Percentiles rank a stretch among this genome's conserved stretches.
Conservation (phyloP, 495 filamentous ascomycete species). For the Hyaloscypha variabilis region DNA sequence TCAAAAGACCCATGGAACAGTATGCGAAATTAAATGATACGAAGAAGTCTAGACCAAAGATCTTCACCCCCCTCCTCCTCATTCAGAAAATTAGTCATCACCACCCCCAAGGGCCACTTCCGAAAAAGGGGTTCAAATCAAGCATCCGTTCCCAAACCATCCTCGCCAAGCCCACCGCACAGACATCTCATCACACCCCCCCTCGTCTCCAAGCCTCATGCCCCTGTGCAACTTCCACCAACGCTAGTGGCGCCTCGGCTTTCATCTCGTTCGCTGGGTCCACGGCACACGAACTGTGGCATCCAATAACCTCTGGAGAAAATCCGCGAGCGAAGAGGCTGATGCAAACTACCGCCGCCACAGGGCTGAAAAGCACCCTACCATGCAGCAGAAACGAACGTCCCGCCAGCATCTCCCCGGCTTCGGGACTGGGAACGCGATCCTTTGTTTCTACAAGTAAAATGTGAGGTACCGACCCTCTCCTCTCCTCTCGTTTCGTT, state of each 20-base stretch:
- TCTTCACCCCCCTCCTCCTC: not conserved
- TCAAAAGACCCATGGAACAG: not conserved
- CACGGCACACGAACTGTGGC: not conserved
- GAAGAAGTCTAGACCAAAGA: not conserved
- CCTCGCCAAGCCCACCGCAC: not conserved
- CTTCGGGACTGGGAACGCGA: not conserved
- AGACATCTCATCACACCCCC: not conserved
- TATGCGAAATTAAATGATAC: too few species aligned
- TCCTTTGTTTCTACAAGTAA: not conserved
- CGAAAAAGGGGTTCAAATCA: not conserved
- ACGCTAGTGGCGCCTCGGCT: not conserved
- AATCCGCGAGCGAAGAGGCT: not conserved
- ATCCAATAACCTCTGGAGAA: not conserved
- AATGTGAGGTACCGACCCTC: not conserved
- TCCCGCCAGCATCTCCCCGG: not conserved
- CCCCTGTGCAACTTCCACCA: not conserved
- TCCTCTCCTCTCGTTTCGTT: slow-evolving; percentile 4
- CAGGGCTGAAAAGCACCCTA: slow-evolving; percentile 4
- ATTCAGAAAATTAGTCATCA: not conserved
- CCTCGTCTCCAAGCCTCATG: not conserved
- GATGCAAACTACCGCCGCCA: not conserved
- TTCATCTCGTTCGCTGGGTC: not conserved
- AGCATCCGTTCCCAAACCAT: not conserved
- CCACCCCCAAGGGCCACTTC: not conserved
- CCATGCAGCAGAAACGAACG: not conserved